Conservation (phyloP, 148 eudicot genomes). For the Linanthus parryae region DNA sequence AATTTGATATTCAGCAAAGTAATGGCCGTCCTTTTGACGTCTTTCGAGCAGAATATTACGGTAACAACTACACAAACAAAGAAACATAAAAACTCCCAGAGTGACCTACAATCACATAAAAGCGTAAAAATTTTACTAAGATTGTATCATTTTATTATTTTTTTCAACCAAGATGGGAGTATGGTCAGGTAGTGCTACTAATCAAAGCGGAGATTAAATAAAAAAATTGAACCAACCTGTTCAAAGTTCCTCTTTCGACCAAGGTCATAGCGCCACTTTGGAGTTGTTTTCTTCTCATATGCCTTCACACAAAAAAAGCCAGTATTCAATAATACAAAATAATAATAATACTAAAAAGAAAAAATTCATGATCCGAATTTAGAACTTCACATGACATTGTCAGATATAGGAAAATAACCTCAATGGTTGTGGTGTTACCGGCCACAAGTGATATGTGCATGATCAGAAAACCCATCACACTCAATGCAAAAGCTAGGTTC, state of each 20-base stretch:
- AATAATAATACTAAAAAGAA: neutral
- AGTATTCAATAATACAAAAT: neutral
- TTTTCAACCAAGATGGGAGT: neutral
- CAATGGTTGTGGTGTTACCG: conserved; percentile 86
- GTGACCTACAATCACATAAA: no score
- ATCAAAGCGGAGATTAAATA: neutral
- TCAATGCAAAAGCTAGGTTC: conserved; percentile 90
- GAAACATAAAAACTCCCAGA: no score
- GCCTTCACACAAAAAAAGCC: conserved; percentile 45
- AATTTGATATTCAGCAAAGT: no score
- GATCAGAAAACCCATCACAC: conserved; percentile 86
- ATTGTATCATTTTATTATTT: no score
- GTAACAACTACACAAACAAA: no score
- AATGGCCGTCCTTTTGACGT: no score
- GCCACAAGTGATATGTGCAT: conserved; percentile 94
- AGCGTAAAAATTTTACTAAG: no score
- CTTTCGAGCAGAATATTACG: no score
- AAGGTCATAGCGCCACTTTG: conserved; percentile 90
- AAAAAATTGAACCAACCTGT: conserved; percentile 51
- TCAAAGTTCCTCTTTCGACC: conserved; percentile 93
- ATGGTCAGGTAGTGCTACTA: no score
- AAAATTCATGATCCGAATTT: neutral
- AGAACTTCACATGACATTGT: neutral
- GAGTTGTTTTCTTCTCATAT: conserved; percentile 83
- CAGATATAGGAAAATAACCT: conserved; percentile 42